Evolutionary conservation across 768 basidiomycete species (phyloP).

Genomic region (Naganishia onofrii): DNA sequence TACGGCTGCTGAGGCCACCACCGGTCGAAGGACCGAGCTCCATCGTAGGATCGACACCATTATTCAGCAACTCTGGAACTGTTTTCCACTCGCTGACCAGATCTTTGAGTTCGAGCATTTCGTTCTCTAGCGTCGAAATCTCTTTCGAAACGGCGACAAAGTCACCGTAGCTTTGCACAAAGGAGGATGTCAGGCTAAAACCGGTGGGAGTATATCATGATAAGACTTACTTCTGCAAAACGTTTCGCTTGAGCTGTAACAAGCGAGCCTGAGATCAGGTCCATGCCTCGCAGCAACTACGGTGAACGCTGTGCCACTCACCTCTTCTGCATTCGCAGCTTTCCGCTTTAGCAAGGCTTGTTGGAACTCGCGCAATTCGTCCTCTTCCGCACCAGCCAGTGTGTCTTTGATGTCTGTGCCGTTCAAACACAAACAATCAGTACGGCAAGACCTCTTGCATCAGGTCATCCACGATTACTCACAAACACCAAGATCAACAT

Average conservation of each 20-base stretch:
- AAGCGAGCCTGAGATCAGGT: slow-evolving; percentile 64
- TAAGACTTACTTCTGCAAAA: slow-evolving; percentile 78
- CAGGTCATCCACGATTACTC: slow-evolving; percentile 51
- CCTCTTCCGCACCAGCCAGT: slow-evolving; percentile 49
- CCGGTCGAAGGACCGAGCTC: neutral
- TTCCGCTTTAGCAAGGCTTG: slow-evolving; percentile 64
- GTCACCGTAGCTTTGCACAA: slow-evolving; percentile 76
- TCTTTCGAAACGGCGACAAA: slow-evolving; percentile 97
- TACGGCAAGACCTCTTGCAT: neutral
- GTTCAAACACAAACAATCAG: neutral
- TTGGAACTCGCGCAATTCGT: slow-evolving; percentile 50
- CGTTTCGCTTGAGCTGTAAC: slow-evolving; percentile 80
- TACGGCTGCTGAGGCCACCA: neutral
- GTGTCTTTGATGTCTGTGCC: slow-evolving; percentile 46
- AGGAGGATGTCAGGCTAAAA: no score
- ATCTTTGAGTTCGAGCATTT: slow-evolving; percentile 95
- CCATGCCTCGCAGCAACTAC: no score
- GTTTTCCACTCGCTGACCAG: slow-evolving; percentile 90
- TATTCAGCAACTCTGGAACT: slow-evolving; percentile 76
- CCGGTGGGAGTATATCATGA: no score
- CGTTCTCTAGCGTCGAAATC: slow-evolving; percentile 91
- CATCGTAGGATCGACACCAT: slow-evolving; percentile 16
- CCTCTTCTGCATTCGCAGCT: slow-evolving; percentile 71
- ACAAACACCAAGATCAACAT: slow-evolving; percentile 88
- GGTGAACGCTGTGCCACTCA: no score